phyloP scores from a whole-genome alignment of 805 yeast genomes.

The Candida orba region DNA sequence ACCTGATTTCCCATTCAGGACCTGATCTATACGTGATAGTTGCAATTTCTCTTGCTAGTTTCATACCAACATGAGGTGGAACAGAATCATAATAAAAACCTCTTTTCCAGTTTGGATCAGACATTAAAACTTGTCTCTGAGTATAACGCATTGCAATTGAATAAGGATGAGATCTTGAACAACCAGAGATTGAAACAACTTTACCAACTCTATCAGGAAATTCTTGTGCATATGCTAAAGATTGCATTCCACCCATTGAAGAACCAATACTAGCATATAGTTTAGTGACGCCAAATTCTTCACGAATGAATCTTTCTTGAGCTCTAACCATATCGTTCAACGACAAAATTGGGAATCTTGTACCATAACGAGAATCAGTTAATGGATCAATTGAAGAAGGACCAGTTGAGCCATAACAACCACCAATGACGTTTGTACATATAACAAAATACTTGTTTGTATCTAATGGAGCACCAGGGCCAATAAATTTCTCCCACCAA shows the following conservation, averaged over 20 bases:
- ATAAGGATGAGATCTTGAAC: slow-evolving; percentile 91
- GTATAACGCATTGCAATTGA: slow-evolving; percentile 91
- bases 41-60: slow-evolving; percentile 87
- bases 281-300: slow-evolving; percentile 54
- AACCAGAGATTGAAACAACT: slow-evolving; percentile 78
- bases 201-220: slow-evolving; percentile 71
- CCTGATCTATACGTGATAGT: slow-evolving; percentile 93
- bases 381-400: slow-evolving; percentile 78
- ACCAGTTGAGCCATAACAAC: slow-evolving; percentile 93
- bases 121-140: slow-evolving; percentile 88
- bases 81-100: slow-evolving; percentile 75
- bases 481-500: slow-evolving; percentile 96
- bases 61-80: slow-evolving; percentile 95
- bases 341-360: slow-evolving; percentile 80
- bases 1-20: slow-evolving; percentile 94
- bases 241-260: slow-evolving; percentile 99
- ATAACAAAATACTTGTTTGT: slow-evolving; percentile 75
- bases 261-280: slow-evolving; percentile 81
- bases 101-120: slow-evolving; percentile 91
- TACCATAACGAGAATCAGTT: slow-evolving; percentile 61
- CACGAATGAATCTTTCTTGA: slow-evolving; percentile 60
- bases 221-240: slow-evolving; percentile 78
- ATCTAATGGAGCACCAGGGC: slow-evolving; percentile 71
- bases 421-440: slow-evolving; percentile 89
- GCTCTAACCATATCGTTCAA: slow-evolving; percentile 89